Evolutionary conservation across 352 stramenopile species (phyloP), one percentile per base, ranked within the genome.

Genomic region (Phytophthora pisi): DNA sequence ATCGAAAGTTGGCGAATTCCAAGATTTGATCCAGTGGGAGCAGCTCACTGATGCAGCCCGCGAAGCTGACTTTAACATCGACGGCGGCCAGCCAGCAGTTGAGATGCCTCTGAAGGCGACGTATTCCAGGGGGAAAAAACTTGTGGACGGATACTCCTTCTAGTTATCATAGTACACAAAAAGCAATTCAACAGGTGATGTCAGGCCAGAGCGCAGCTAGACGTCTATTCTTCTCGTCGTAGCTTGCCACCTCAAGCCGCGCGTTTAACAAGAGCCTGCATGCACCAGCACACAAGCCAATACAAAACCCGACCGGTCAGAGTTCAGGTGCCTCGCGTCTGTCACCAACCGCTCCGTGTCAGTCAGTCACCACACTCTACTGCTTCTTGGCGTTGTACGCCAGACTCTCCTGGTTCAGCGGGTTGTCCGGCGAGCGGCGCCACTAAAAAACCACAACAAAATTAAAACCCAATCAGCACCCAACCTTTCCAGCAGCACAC

Each of bases 311-410:
- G 5, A n/a, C 4, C 10, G 34, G 10, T 13, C 10, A 40, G 34
- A 16, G 9, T 5, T 16, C 34, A 40, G 34, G 5, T 13, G 34
- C 13, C 31, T 9, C 13, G 31, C 7, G 31, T 38, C 31, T 38
- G 31, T 38, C 31, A 11, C 31, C 0, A 11, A 38, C 31, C 31
- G 0, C 31, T 38, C 31, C 31, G 13, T 13, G 26, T 30, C 20
- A 20, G 26, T 30, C 20, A 20, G 20, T 0, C 26, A 30, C 34
- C 34, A 13, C 34, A 13, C 34, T 40, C 18, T 68, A 75, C 68
- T 84, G 75, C 62, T 90, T 92, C 70, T 93, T 93, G 51, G 79
- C 64, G 59, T 93, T 93, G 78, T 93, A 93, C 31, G 85, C 79
- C 50, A 85, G 66, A 28, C 74, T 71, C n/a, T 89, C 79, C 64